Conservation (phyloP, 441 rosid species). For the Metrosideros polymorpha region DNA sequence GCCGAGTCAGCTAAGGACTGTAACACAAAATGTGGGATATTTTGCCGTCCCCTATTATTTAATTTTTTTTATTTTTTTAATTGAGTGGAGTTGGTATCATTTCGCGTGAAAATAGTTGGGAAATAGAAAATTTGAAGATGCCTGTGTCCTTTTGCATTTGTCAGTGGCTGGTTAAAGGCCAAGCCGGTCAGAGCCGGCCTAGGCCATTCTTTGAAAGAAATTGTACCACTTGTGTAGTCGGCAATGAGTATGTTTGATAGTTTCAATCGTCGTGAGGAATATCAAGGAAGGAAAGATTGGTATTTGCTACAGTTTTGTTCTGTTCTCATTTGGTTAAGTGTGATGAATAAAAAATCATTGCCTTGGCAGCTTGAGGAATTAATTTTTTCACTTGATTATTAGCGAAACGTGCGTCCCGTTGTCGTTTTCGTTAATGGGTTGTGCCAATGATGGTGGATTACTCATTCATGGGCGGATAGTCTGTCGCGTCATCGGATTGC, state of each 20-base stretch:
- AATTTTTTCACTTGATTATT: background rate
- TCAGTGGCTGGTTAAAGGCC: background rate
- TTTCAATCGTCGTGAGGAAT: background rate
- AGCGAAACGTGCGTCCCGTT: background rate
- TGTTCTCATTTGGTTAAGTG: background rate
- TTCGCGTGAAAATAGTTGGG: too few species aligned
- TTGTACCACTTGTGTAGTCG: background rate
- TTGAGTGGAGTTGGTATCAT: background rate
- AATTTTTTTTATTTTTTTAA: background rate
- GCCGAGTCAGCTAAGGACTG: background rate
- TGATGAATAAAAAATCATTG: background rate
- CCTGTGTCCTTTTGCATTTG: background rate
- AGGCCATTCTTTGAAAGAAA: background rate
- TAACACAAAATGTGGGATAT: background rate
- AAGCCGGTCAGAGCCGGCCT: background rate
- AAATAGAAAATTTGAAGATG: background rate
- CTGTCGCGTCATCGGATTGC: background rate
- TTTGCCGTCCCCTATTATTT: background rate
- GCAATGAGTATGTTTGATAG: background rate
- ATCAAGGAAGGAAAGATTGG: background rate
- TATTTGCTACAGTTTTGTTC: background rate
- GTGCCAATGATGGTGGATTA: background rate
- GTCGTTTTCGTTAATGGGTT: background rate
- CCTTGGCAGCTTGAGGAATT: background rate
- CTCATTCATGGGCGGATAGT: background rate